Percentiles rank a stretch among this genome's conserved stretches.
phyloP scores from a whole-genome alignment of 306 rosid species.

The Quillaja saponaria region DNA sequence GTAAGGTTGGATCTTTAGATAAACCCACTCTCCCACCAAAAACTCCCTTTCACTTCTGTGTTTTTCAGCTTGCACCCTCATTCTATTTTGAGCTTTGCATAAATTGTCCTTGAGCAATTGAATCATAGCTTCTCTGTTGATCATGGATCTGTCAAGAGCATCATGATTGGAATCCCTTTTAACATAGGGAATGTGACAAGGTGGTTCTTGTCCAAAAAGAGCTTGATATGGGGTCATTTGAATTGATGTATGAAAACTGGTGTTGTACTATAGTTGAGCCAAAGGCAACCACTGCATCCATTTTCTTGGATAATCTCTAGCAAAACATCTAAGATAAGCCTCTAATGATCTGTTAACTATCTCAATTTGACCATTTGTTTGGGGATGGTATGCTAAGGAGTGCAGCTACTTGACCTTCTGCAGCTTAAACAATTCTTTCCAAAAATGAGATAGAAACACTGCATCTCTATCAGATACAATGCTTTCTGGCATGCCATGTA shows the following conservation, averaged over 20 bases:
- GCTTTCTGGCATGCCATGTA: background rate
- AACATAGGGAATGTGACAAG: too few species aligned
- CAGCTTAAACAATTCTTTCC: background rate
- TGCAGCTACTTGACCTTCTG: background rate
- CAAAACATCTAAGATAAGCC: background rate
- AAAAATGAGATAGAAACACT: background rate
- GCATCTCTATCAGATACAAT: background rate
- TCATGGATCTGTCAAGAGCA: too few species aligned
- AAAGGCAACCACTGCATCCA: background rate
- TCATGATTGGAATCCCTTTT: too few species aligned
- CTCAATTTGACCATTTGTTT: background rate
- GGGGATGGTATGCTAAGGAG: background rate
- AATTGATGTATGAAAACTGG: background rate
- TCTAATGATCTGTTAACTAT: background rate
- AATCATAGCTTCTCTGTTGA: too few species aligned
- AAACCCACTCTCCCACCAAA: too few species aligned
- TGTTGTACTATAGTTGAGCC: background rate
- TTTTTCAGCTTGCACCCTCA: too few species aligned
- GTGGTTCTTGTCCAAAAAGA: background rate
- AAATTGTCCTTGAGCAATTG: too few species aligned
- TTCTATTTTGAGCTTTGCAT: too few species aligned
- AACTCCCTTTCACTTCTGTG: too few species aligned
- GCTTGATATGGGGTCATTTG: background rate
- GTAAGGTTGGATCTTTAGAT: slow-evolving; percentile 4
- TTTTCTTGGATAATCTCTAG: background rate